Base-by-base conservation (phyloP, 2,329 filamentous ascomycete genomes). In the Phyllosticta citrichinensis region DNA sequence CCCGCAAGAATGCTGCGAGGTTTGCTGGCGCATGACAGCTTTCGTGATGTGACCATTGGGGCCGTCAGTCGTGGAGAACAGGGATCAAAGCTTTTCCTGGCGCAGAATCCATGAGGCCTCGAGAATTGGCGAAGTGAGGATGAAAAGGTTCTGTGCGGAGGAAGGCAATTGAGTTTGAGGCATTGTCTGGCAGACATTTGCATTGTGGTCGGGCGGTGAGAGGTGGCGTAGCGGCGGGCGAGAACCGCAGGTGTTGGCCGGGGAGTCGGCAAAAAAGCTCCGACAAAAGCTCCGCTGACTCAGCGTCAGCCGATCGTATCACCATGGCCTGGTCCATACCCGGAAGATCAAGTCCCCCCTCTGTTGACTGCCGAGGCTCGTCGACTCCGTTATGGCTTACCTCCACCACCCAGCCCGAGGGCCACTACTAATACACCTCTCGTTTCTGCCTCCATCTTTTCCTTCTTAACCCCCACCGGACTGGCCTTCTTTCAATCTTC, bases 341-440 rank as follows among this genome's bases (percentile, higher is more conserved):
- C 40, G 40, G 40, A 47, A 6, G 17, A 14, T 47, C 40, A 14
- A n/a, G 40, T 47, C 40, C 4, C 40, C 40, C 40, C 40, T 47
- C 40, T 47, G 17, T n/a, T n/a, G 40, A 47, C 40, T 47, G 58
- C 58, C 58, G 58, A 60, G 58, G 58, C 58, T 55, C 33, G 17
- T 52, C 33, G 24, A 19, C 58, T 30, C 27, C 14, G 40, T n/a
- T 10, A 60, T 60, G 58, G 53, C 19, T 24, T 9, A 33, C 33
- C 47, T 27, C 53, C 40, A 47, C 53, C 22, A 47, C 22, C 14
- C 55, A 25, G 52, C 52, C 58, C 58, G 58, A 60, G 58, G 58
- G n/a, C 35, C 61, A 63, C 62, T 64, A 63, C 62, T 30, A 53
- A 58, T 59, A 55, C 57, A 60, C 56, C 56, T 53, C 22, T 30